These are phyloP conservation scores for Peribolospora baueri DNA, from an alignment of 768 basidiomycete species.

Conservation along the genomic window DNA sequence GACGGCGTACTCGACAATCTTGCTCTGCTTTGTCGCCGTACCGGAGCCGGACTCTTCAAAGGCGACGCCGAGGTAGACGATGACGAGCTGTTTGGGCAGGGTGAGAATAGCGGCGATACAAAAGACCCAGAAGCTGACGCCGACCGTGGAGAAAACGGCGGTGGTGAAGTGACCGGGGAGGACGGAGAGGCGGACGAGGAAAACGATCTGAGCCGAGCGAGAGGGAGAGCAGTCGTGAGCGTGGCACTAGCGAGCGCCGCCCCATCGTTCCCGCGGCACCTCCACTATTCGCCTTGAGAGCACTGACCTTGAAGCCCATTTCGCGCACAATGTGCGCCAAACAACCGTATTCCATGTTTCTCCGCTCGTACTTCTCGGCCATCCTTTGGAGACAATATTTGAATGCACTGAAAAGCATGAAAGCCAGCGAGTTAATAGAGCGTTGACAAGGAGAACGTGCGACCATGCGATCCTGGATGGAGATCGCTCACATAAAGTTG, in stretches of 20 bases:
- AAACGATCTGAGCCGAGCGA: constrained; percentile 27
- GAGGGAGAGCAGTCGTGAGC: not conserved
- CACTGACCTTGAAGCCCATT: constrained; percentile 46
- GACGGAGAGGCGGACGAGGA: constrained; percentile 51
- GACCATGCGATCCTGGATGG: not conserved
- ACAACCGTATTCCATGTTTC: constrained; percentile 27
- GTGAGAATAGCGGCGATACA: constrained; percentile 54
- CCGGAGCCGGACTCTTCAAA: constrained; percentile 15
- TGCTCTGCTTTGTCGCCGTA: constrained; percentile 26
- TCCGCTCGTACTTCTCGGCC: constrained; percentile 36
- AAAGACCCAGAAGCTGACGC: constrained; percentile 59
- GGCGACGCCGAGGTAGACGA: constrained; percentile 61
- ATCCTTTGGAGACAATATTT: constrained; percentile 50
- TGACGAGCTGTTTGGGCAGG: constrained; percentile 72
- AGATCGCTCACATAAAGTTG: constrained; percentile 47
- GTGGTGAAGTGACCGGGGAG: constrained; percentile 80
- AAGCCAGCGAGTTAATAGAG: not conserved
- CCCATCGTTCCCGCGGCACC: not conserved
- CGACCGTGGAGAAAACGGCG: constrained; percentile 66
- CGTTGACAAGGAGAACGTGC: not conserved
- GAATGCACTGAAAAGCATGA: constrained; percentile 30
- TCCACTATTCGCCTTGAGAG: constrained; percentile 6
- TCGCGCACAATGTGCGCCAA: constrained; percentile 42
- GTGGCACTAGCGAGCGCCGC: not conserved
- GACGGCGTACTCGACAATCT: constrained; percentile 43